A percentile compares a stretch with the other conserved stretches of the same genome.
phyloP scores from a whole-genome alignment of 225 moss, liverwort and hornwort genomes.

The Straminergon stramineum region DNA sequence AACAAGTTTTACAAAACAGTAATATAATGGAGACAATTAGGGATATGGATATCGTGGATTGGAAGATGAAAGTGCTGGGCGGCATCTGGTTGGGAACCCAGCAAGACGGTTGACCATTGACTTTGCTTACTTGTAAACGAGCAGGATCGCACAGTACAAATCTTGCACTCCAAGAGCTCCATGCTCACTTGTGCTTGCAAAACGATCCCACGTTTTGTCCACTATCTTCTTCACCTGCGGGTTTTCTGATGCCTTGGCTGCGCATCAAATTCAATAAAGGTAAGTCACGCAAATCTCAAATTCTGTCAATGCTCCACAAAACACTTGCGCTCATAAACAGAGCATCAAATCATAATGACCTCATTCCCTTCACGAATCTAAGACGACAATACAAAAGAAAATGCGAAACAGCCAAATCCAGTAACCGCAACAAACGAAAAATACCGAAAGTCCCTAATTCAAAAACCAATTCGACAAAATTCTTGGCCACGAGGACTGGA shows the following conservation, averaged over 20 bases:
- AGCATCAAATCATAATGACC: neutral
- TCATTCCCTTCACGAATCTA: neutral
- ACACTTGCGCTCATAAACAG: neutral
- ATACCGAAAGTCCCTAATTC: neutral
- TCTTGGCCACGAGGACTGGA: neutral
- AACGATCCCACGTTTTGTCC: constrained; percentile 62
- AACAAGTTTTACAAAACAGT: neutral
- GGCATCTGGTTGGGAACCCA: neutral
- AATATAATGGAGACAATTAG: neutral
- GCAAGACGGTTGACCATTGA: neutral
- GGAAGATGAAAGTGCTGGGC: neutral
- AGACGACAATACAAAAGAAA: neutral
- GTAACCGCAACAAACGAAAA: neutral
- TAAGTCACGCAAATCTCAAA: neutral
- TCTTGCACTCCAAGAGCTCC: constrained; percentile 47
- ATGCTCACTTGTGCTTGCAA: constrained; percentile 46
- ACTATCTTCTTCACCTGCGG: constrained; percentile 44
- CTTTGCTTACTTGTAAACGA: constrained; percentile 71
- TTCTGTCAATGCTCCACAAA: neutral
- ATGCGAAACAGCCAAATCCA: neutral
- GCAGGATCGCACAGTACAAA: constrained; percentile 72
- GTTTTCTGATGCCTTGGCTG: constrained; percentile 49
- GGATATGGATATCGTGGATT: neutral
- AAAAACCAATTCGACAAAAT: neutral
- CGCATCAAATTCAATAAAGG: neutral